Evolutionary conservation across 371 early-diverging fungal genomes (phyloP).

Genomic region (Parasitella parasitica): DNA sequence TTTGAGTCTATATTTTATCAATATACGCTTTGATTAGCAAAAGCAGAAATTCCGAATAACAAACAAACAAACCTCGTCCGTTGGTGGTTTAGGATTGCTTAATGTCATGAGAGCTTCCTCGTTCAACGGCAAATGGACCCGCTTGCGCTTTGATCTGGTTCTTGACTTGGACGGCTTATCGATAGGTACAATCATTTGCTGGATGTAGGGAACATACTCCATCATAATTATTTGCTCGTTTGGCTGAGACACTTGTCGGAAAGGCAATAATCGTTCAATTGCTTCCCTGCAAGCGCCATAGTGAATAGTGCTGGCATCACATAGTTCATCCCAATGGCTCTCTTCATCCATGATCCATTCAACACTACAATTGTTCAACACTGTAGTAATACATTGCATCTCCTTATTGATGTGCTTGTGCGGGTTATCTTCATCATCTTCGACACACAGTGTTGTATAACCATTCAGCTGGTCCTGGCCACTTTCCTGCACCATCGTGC

Average conservation of each 20-base stretch:
- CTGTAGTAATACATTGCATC: neutral
- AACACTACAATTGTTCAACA: neutral
- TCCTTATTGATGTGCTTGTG: neutral
- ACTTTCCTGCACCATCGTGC: slow-evolving; percentile 1
- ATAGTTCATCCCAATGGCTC: neutral
- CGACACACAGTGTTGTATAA: slow-evolving; percentile 5
- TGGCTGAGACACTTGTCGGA: neutral
- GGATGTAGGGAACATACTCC: slow-evolving; percentile 24
- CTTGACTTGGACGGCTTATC: neutral
- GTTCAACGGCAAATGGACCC: slow-evolving; percentile 14
- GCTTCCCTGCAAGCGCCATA: slow-evolving; percentile 13
- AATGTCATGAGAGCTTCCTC: slow-evolving; percentile 3
- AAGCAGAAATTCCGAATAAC: neutral
- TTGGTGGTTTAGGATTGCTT: neutral
- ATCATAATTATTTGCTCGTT: slow-evolving; percentile 1
- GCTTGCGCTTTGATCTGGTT: slow-evolving; percentile 18
- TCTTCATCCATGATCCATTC: neutral
- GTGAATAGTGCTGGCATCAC: neutral
- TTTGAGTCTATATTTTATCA: slow-evolving; percentile 11
- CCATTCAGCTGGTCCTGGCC: slow-evolving; percentile 8
- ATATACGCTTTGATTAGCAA: neutral
- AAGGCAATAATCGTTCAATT: slow-evolving; percentile 1
- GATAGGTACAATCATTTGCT: slow-evolving; percentile 7
- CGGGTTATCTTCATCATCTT: neutral
- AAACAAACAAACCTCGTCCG: slow-evolving; percentile 14